These are phyloP conservation scores for Tremellales sp. DNA, from an alignment of 1,284 basidiomycete genomes.

Conservation along the genomic window DNA sequence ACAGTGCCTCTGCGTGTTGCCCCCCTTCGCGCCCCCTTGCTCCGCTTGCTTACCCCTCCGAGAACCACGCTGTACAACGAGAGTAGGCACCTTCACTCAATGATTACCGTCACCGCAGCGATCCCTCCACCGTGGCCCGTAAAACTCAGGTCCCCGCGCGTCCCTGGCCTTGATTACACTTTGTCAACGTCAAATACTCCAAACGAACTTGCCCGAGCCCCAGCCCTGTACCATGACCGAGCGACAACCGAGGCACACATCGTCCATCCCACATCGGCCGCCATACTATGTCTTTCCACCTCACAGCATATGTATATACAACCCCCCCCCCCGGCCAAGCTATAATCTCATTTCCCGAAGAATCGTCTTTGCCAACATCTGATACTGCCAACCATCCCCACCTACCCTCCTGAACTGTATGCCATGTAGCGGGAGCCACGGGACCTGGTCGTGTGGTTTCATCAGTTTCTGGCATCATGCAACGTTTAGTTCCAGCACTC, in stretches of 20 bases:
- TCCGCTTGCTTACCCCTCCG: too few relatives aligned
- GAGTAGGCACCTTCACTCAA: too few relatives aligned
- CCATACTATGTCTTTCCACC: background rate
- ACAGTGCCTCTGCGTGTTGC: too few relatives aligned
- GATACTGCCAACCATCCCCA: conserved; percentile 96
- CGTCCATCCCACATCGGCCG: background rate
- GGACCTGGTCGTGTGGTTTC: conserved; percentile 60
- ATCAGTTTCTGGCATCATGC: conserved; percentile 7
- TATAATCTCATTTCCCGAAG: conserved; percentile 87
- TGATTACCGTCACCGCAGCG: too few relatives aligned
- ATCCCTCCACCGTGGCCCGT: too few relatives aligned
- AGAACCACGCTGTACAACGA: too few relatives aligned
- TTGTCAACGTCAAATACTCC: background rate
- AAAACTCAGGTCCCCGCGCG: too few relatives aligned
- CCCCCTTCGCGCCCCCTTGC: too few relatives aligned
- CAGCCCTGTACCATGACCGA: too few relatives aligned
- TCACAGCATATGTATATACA: background rate
- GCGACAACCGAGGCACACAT: too few relatives aligned
- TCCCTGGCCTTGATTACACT: background rate
- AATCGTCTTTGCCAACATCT: conserved; percentile 91
- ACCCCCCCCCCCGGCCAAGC: background rate
- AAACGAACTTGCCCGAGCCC: background rate
- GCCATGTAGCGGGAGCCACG: conserved; percentile 87
- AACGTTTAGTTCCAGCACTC: conserved; percentile 32
- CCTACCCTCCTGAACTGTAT: conserved; percentile 90